Evolutionary conservation across 2,329 filamentous ascomycete species (phyloP), one percentile per base, ranked within the genome.

Genomic region (Dothistroma septosporum): DNA sequence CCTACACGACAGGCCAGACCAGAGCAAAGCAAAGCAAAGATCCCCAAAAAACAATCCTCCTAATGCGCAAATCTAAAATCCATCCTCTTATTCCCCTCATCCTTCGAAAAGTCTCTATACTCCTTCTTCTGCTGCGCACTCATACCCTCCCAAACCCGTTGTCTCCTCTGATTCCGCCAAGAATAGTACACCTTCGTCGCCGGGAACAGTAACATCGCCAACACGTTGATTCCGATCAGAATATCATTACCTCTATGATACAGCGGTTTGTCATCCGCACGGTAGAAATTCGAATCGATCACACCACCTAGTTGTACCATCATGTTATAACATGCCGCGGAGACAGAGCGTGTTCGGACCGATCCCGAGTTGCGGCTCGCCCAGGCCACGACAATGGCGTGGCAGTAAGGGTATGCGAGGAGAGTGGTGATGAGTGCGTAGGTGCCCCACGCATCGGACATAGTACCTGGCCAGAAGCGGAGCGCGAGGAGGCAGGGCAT

Each of bases 401-500:
- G 76, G 52, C 69, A 81, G 67, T 85, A 85, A 0, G 83, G 83
- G 41, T 74, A 69, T 6, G 75, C 75, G 21, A 78, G 73, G 1
- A 78, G 58, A 31, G 78, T 66, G 3, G 73, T 75, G 5, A 71
- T 71, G 0, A 78, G 61, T 0, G 65, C 67, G 63, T 70, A 78
- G 37, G 73, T 74, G 0, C 66, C 63, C 76, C 76, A 79, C 4
- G 65, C 67, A 4, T 73, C 73, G 14, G 70, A 65, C 63, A 77
- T 72, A 0, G 75, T 64, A 2, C 77, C 76, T 0, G 77, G 76
- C 77, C 80, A 81, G 57, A 64, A 78, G 65, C 73, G 73, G 2
- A 85, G 74, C 0, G 80, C 78, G 46, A 87, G 70, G 35, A 88
- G 66, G 60, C 84, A 83, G 0, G 85, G 85, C 3, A 88, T 73